These are phyloP conservation scores for Avena insularis DNA, from an alignment of 176 grass and related monocot species.

Conservation along the genomic window DNA sequence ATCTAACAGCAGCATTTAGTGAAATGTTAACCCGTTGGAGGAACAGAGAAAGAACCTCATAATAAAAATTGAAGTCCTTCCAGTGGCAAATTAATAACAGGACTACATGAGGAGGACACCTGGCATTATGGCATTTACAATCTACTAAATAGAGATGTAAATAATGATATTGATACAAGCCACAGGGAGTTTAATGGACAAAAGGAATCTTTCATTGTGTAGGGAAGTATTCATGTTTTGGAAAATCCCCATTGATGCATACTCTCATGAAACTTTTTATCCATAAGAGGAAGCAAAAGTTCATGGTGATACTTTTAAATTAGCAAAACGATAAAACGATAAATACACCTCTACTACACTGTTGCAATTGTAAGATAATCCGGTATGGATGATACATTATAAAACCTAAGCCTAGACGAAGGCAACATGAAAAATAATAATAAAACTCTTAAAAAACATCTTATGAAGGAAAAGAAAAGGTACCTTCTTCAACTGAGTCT, in stretches of 20 bases:
- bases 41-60: constrained; percentile 25
- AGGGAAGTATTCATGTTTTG: not conserved
- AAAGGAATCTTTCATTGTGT: not conserved
- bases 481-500: constrained; percentile 96
- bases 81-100: not conserved
- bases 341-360: not conserved
- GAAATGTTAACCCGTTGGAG: constrained; percentile 76
- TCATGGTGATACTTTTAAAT: constrained; percentile 5
- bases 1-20: constrained; percentile 62
- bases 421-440: not conserved
- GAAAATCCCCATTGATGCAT: not conserved
- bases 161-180: not conserved
- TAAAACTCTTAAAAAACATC: not conserved
- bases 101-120: not conserved
- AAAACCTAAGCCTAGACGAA: constrained; percentile 30
- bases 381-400: constrained; percentile 6
- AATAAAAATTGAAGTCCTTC: not conserved
- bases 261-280: constrained; percentile 9
- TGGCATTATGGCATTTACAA: not conserved
- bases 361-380: not conserved
- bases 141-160: constrained; percentile 4
- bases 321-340: not conserved
- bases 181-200: not conserved
- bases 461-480: constrained; percentile 14
- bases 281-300: not conserved